phyloP scores from a whole-genome alignment of 2,329 filamentous ascomycete species.

The Colletotrichum kahawae region DNA sequence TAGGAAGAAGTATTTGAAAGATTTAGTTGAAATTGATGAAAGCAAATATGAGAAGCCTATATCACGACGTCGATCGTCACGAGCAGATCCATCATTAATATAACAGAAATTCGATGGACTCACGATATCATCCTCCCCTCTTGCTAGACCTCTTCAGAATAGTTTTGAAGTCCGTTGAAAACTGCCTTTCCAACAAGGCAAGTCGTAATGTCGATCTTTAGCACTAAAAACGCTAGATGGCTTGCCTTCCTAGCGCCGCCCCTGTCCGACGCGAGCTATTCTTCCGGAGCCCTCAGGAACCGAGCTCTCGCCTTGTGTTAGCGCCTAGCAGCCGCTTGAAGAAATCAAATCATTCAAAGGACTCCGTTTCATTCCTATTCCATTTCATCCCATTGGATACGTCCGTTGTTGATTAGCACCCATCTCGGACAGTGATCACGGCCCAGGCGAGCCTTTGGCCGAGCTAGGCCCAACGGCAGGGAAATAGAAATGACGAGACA shows the following conservation, averaged over 20 bases:
- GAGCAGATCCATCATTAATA: background rate
- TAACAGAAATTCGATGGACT: background rate
- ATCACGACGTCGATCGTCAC: too few relatives aligned
- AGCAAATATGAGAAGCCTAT: too few relatives aligned
- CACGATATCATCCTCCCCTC: background rate
- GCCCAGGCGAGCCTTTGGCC: background rate
- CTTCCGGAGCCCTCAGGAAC: background rate
- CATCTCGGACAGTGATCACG: background rate
- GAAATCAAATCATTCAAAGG: background rate
- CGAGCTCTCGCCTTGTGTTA: background rate
- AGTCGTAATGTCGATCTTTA: background rate
- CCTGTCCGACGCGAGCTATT: background rate
- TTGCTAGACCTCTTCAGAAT: background rate
- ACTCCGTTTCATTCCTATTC: background rate
- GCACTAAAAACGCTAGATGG: background rate
- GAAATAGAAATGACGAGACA: background rate
- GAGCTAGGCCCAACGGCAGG: background rate
- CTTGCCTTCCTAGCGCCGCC: background rate
- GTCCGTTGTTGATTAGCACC: background rate
- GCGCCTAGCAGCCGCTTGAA: background rate
- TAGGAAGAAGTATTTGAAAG: rapidly evolving
- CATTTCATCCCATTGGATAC: background rate
- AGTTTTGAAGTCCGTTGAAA: background rate
- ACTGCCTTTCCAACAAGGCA: background rate
- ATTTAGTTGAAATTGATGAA: background rate